phyloP scores from a whole-genome alignment of 192 early-diverging fungal species.

The Dissophora globulifera region DNA sequence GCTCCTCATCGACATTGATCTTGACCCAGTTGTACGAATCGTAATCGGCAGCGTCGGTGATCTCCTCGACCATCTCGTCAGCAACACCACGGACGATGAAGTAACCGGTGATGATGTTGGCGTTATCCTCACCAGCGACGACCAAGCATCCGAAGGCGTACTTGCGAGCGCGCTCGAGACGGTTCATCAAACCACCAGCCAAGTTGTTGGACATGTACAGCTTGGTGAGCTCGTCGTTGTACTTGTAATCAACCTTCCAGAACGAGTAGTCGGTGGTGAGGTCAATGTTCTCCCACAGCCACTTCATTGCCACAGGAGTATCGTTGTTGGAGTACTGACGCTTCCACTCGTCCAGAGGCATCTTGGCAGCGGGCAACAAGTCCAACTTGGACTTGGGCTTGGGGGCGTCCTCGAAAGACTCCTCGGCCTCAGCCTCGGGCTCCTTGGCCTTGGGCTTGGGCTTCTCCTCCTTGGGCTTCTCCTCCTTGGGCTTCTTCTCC shows the following conservation, averaged over 20 bases:
- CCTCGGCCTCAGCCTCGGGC: conserved; percentile 67
- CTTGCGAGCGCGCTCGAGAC: conserved; percentile 92
- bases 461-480: conserved; percentile 62
- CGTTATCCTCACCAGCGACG: conserved; percentile 83
- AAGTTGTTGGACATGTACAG: conserved; percentile 95
- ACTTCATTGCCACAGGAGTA: conserved; percentile 87
- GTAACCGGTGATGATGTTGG: conserved; percentile 93
- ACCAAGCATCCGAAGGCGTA: conserved; percentile 93
- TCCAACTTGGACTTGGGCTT: conserved; percentile 94
- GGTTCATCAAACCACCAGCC: conserved; percentile 92
- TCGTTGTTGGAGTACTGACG: conserved; percentile 98
- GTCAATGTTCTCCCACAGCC: conserved; percentile 95
- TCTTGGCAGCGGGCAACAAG: conserved; percentile 82
- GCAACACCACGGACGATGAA: conserved; percentile 87
- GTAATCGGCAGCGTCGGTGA: conserved; percentile 85
- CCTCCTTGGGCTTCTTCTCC: conserved; percentile 70
- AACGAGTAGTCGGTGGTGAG: conserved; percentile 85
- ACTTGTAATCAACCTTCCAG: conserved; percentile 95
- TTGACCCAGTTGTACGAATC: conserved; percentile 87
- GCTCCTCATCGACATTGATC: conserved; percentile 75
- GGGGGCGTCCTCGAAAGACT: conserved; percentile 74
- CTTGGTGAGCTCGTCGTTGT: conserved; percentile 91
- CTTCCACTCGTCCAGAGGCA: conserved; percentile 95
- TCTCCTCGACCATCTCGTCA: conserved; percentile 48
- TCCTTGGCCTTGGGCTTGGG: conserved; percentile 62